Percentiles rank a stretch among this genome's conserved stretches.
Evolutionary conservation across 2,329 filamentous ascomycete genomes (phyloP).

Genomic region (Aspergillus flavus): DNA sequence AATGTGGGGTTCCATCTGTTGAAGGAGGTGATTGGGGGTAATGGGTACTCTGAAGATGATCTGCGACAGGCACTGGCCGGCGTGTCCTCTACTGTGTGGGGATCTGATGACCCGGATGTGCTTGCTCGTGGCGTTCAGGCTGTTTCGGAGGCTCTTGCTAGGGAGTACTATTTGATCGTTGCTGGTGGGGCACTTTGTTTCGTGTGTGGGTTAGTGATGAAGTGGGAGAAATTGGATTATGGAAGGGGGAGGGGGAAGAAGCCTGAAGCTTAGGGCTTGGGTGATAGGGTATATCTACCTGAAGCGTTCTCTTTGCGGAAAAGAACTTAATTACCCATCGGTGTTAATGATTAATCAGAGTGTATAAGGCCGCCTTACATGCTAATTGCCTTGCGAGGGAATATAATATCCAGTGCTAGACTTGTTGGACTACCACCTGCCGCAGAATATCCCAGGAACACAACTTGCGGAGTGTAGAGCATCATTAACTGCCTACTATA

Average conservation of each 20-base stretch:
- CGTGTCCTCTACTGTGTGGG: conserved; percentile 14
- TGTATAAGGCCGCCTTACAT: too few species aligned
- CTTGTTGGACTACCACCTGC: too few species aligned
- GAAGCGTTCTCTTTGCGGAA: too few species aligned
- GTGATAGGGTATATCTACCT: too few species aligned
- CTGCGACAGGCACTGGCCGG: conserved; percentile 13
- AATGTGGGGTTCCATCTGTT: conserved; percentile 12
- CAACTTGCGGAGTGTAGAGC: too few species aligned
- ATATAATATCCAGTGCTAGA: too few species aligned
- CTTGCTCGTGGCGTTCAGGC: conserved; percentile 1
- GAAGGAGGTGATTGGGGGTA: conserved; percentile 2
- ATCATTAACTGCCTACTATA: too few species aligned
- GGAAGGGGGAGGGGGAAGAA: neutral
- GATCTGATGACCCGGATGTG: conserved; percentile 1
- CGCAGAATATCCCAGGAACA: too few species aligned
- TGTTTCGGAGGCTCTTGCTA: conserved; percentile 9
- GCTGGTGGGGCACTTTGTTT: conserved; percentile 13
- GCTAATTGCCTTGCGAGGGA: too few species aligned
- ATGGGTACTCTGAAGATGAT: conserved; percentile 9
- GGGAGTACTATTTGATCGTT: conserved; percentile 17
- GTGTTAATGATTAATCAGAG: too few species aligned
- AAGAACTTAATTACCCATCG: too few species aligned
- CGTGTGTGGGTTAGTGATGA: conserved; percentile 11
- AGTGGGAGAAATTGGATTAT: conserved; percentile 12
- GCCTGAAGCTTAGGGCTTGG: neutral